A percentile compares a stretch with the other conserved stretches of the same genome.
Evolutionary conservation across 202 grass and related monocot species (phyloP).

Genomic region (Setaria viridis): DNA sequence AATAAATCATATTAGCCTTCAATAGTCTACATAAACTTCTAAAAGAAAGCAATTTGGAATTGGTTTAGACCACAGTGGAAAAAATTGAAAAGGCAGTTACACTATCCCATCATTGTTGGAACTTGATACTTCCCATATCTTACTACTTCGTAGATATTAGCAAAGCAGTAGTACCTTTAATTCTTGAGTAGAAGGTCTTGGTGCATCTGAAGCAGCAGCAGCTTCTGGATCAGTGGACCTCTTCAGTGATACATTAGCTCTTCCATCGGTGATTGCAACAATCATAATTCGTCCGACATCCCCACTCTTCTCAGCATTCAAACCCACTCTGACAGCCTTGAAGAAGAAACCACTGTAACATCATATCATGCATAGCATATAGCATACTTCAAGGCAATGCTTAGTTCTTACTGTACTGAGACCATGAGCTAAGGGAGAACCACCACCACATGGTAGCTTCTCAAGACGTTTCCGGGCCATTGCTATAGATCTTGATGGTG

Average conservation of each 20-base stretch:
- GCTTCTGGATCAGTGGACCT: conserved; percentile 91
- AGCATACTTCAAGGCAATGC: conserved; percentile 8
- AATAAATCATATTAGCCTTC: conserved; percentile 28
- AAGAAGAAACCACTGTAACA: conserved; percentile 31
- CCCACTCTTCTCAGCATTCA: conserved; percentile 99
- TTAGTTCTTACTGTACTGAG: conserved; percentile 83
- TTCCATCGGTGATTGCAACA: conserved; percentile 96
- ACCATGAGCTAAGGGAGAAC: conserved; percentile 98
- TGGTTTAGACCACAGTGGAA: neutral
- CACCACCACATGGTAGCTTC: conserved; percentile 94
- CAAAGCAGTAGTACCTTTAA: conserved; percentile 65
- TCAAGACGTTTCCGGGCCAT: conserved; percentile 98
- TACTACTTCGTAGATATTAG: neutral
- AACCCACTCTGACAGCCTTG: conserved; percentile 95
- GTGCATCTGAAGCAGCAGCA: conserved; percentile 79
- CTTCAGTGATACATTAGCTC: conserved; percentile 96
- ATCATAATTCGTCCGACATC: conserved; percentile 99
- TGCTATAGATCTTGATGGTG: conserved; percentile 98
- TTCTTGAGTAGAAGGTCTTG: conserved; percentile 90
- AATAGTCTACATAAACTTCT: neutral
- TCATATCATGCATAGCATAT: conserved; percentile 31
- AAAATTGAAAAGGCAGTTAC: neutral
- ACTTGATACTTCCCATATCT: neutral
- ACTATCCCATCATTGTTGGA: conserved; percentile 4
- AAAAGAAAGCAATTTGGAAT: conserved; percentile 23